Conservation (phyloP, 495 filamentous ascomycete genomes). For the Antarctomyces pellizariae region DNA sequence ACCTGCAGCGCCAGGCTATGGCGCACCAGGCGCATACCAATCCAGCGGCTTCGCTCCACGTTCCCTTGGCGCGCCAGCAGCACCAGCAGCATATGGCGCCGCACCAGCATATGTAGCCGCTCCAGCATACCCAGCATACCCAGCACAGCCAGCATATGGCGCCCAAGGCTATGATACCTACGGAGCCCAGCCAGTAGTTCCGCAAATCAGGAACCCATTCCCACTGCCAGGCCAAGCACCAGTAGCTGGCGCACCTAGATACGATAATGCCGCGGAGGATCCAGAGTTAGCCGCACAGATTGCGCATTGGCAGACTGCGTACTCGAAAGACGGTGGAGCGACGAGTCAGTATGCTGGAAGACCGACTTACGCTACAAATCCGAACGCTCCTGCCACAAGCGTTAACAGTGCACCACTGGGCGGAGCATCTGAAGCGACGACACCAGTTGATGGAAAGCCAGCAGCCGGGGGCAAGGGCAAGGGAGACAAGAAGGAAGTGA, state of each 20-base stretch:
- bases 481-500: constrained; percentile 26
- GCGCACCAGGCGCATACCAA: constrained; percentile 12
- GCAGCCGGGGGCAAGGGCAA: constrained; percentile 1
- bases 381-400: constrained; percentile 15
- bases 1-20: constrained; percentile 26
- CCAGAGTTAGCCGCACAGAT: constrained; percentile 82
- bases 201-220: constrained; percentile 65
- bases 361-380: too few species aligned
- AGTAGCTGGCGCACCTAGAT: constrained; percentile 11
- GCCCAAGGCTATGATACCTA: constrained; percentile 20
- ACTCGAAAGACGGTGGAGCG: constrained; percentile 21
- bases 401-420: constrained; percentile 24
- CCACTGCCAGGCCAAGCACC: constrained; percentile 33
- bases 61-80: constrained; percentile 1
- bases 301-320: constrained; percentile 91
- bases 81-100: constrained; percentile 24
- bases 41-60: constrained; percentile 17
- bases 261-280: constrained; percentile 27
- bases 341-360: constrained; percentile 8
- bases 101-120: constrained; percentile 37
- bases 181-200: constrained; percentile 15
- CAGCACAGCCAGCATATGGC: constrained; percentile 11
- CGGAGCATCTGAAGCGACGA: too few species aligned
- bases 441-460: too few species aligned
- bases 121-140: constrained; percentile 8